phyloP scores from a whole-genome alignment of 2,329 filamentous ascomycete species.

The Leptographium procerum region DNA sequence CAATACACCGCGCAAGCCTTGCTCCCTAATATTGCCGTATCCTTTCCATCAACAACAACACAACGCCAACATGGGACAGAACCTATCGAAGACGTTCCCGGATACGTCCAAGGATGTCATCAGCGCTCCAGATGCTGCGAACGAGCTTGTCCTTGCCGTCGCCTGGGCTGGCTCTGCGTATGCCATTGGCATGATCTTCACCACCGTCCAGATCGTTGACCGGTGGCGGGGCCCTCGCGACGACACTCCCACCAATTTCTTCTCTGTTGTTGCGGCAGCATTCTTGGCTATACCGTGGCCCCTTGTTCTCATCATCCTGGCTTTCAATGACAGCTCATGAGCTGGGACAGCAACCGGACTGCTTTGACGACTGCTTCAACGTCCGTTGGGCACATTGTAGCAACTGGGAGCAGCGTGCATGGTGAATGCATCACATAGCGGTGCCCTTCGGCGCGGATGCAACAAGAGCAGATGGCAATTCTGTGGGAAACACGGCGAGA shows the following conservation, averaged over 20 bases:
- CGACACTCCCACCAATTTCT: slow-evolving; percentile 12
- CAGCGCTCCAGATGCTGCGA: slow-evolving; percentile 9
- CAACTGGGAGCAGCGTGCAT: neutral
- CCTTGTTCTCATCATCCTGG: slow-evolving; percentile 11
- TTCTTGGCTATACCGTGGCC: slow-evolving; percentile 15
- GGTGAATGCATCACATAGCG: neutral
- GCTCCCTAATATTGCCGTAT: neutral
- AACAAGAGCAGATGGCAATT: neutral
- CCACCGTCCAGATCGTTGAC: slow-evolving; percentile 14
- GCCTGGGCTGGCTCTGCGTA: slow-evolving; percentile 13
- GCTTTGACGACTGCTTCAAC: neutral
- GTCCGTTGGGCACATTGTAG: neutral
- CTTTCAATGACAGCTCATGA: slow-evolving; percentile 2
- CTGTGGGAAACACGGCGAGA: neutral
- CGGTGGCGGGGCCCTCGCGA: slow-evolving; percentile 17
- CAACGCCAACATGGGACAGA: slow-evolving; percentile 7
- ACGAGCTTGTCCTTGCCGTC: slow-evolving; percentile 13
- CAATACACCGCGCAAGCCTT: neutral
- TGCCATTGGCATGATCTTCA: slow-evolving; percentile 17
- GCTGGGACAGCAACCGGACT: neutral
- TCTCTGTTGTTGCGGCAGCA: slow-evolving; percentile 11
- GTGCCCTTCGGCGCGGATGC: neutral
- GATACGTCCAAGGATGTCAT: slow-evolving; percentile 13
- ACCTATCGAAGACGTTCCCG: slow-evolving; percentile 9
- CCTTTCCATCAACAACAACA: neutral